These are phyloP conservation scores for Leccinellum rugosiceps DNA, from an alignment of 768 basidiomycete species.

Conservation along the genomic window DNA sequence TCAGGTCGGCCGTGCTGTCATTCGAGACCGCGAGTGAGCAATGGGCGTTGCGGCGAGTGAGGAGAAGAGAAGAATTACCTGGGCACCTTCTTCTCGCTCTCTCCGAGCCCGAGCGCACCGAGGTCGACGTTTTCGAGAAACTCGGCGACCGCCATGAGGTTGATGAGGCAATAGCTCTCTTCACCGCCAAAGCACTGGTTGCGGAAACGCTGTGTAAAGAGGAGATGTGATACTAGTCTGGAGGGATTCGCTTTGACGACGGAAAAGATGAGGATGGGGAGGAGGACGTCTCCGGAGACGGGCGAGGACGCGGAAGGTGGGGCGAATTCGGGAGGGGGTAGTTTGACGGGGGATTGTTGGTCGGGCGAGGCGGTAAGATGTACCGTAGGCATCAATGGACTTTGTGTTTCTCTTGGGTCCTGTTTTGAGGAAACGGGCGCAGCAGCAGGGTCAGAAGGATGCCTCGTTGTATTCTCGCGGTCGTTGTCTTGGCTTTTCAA, in stretches of 20 bases:
- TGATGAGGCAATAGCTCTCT: constrained; percentile 90
- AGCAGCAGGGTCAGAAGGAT: constrained; percentile 1
- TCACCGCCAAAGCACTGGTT: constrained; percentile 48
- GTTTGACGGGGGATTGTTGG: background rate
- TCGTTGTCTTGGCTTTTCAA: constrained; percentile 59
- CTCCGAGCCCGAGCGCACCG: constrained; percentile 60
- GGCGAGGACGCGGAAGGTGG: constrained; percentile 37
- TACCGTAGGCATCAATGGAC: constrained; percentile 9
- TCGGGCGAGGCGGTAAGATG: constrained; percentile 4
- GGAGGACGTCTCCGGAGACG: constrained; percentile 83
- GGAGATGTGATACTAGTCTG: constrained; percentile 59
- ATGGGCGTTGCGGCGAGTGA: background rate
- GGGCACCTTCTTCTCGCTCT: constrained; percentile 49
- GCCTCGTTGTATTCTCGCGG: background rate
- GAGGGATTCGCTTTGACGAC: constrained; percentile 92
- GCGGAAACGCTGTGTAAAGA: constrained; percentile 33
- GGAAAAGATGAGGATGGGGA: constrained; percentile 91
- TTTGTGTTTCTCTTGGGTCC: background rate
- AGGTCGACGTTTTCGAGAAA: constrained; percentile 95
- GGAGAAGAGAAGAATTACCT: constrained; percentile 40
- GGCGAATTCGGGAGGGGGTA: constrained; percentile 9
- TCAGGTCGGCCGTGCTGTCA: constrained; percentile 69
- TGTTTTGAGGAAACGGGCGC: constrained; percentile 1
- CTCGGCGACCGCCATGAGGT: constrained; percentile 92
- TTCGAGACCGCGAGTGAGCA: background rate